A percentile compares a stretch with the other conserved stretches of the same genome.
These are phyloP conservation scores for Corynespora cassiicola DNA, from an alignment of 2,329 filamentous ascomycete genomes.

Conservation along the genomic window DNA sequence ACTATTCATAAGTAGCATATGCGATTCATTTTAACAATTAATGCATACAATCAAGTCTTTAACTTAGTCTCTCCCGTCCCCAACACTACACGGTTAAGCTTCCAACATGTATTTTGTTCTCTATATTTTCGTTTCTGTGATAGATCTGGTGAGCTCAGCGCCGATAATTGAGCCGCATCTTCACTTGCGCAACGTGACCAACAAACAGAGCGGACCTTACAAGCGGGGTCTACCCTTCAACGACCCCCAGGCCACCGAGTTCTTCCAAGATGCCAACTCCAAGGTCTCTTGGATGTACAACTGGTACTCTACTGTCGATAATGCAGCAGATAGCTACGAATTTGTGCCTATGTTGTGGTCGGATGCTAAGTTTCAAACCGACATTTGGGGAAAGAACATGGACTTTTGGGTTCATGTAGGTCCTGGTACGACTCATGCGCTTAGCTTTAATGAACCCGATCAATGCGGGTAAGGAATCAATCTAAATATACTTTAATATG, in stretches of 20 bases:
- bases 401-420: constrained; percentile 9
- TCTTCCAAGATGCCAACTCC: constrained; percentile 52
- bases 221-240: constrained; percentile 72
- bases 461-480: constrained; percentile 28
- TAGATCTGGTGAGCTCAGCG: no score
- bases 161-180: no score
- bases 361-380: constrained; percentile 16
- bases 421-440: constrained; percentile 14
- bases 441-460: constrained; percentile 46
- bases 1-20: no score
- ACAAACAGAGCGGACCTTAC: neutral
- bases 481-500: constrained; percentile 1
- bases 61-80: no score
- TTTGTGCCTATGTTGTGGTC: constrained; percentile 64
- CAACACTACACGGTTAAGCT: no score
- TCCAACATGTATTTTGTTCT: no score
- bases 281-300: constrained; percentile 70
- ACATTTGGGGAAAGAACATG: constrained; percentile 24
- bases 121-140: no score
- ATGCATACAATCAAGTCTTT: no score
- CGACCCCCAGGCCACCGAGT: constrained; percentile 55
- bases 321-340: constrained; percentile 50
- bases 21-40: no score
- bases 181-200: no score
- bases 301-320: constrained; percentile 61